Percentiles rank a stretch among this genome's conserved stretches.
Conservation (phyloP, 306 rosid genomes). For the Trifolium fragiferum region DNA sequence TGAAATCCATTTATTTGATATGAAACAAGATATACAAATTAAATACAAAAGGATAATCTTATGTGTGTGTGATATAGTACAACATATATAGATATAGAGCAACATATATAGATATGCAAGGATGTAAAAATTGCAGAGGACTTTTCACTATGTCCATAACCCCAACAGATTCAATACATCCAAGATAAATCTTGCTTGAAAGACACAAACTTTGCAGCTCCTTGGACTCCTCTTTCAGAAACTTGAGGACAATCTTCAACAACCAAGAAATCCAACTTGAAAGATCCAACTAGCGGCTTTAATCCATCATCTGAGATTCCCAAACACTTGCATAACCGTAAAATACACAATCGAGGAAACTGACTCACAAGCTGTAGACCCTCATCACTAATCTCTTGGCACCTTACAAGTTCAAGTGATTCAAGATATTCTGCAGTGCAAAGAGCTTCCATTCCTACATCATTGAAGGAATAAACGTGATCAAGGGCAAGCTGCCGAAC, state of each 20-base stretch:
- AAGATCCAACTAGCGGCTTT: constrained; percentile 73
- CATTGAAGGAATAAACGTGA: constrained; percentile 85
- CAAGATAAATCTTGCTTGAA: constrained; percentile 88
- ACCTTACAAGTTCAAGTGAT: constrained; percentile 73
- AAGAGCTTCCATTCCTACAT: constrained; percentile 86
- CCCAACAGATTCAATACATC: constrained; percentile 65
- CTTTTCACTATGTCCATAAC: constrained; percentile 17
- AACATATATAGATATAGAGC: constrained; percentile 13
- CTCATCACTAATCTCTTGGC: constrained; percentile 89
- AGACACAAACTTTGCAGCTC: constrained; percentile 70
- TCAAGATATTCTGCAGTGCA: constrained; percentile 73
- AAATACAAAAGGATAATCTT: constrained; percentile 23
- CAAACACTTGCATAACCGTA: constrained; percentile 72
- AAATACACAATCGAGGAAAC: constrained; percentile 56
- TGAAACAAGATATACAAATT: constrained; percentile 29
- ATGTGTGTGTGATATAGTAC: neutral
- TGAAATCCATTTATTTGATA: constrained; percentile 11
- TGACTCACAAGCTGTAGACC: constrained; percentile 85
- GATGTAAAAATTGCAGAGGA: neutral
- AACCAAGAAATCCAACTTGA: constrained; percentile 67
- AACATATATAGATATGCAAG: constrained; percentile 19
- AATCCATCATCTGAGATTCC: constrained; percentile 90
- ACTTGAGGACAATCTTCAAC: constrained; percentile 90
- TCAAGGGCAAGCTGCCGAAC: constrained; percentile 72
- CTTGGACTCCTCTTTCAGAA: constrained; percentile 77